phyloP scores from a whole-genome alignment of 768 basidiomycete genomes.

The Epithele typhae region DNA sequence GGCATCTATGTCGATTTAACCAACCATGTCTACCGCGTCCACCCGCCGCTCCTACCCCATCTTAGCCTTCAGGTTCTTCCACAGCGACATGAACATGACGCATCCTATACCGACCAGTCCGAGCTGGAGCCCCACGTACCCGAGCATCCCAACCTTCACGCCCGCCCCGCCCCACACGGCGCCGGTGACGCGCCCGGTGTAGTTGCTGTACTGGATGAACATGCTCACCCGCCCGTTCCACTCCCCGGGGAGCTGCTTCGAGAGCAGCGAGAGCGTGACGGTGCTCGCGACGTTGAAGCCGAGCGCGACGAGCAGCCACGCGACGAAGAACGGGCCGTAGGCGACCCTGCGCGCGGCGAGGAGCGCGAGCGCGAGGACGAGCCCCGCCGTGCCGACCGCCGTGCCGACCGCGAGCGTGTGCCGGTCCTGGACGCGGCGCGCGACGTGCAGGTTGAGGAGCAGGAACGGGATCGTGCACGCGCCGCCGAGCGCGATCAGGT shows the following conservation, averaged over 20 bases:
- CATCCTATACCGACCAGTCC: constrained; percentile 55
- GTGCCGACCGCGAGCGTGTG: constrained; percentile 51
- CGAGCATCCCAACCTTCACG: constrained; percentile 52
- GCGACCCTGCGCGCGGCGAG: constrained; percentile 36
- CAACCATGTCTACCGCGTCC: no score
- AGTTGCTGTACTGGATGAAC: constrained; percentile 64
- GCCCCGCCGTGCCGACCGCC: constrained; percentile 45
- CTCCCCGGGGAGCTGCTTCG: constrained; percentile 60
- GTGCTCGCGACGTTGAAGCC: constrained; percentile 75
- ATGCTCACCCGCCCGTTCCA: constrained; percentile 60
- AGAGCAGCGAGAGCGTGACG: constrained; percentile 59
- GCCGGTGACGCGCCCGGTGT: constrained; percentile 31
- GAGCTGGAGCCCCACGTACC: constrained; percentile 57
- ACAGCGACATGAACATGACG: constrained; percentile 48
- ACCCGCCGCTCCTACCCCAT: no score
- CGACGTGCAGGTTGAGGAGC: constrained; percentile 52
- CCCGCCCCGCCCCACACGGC: constrained; percentile 69
- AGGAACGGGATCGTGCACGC: constrained; percentile 63
- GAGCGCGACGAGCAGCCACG: constrained; percentile 58
- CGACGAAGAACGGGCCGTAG: constrained; percentile 43
- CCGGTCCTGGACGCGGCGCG: constrained; percentile 57
- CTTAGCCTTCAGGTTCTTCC: constrained; percentile 64
- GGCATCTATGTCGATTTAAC: no score
- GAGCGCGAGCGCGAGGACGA: constrained; percentile 47
- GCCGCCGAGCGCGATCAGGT: constrained; percentile 68